A percentile compares a stretch with the other conserved stretches of the same genome.
These are phyloP conservation scores for Coemansia nantahalensis DNA, from an alignment of 192 early-diverging fungal species.

Conservation along the genomic window DNA sequence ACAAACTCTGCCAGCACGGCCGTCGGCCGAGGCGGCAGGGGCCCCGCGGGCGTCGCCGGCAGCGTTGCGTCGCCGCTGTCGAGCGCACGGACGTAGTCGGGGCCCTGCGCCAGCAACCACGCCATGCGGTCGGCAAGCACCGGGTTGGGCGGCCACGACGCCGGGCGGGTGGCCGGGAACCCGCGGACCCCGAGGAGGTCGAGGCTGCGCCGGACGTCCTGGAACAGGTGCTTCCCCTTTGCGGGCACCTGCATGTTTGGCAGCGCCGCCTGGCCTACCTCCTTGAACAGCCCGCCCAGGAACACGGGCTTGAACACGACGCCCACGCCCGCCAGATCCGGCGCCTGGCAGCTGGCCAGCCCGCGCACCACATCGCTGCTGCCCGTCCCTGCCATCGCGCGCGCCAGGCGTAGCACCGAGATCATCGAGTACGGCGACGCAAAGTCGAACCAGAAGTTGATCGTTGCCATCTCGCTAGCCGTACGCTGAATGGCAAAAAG, in stretches of 20 bases:
- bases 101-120: slow-evolving; percentile 37
- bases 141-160: slow-evolving; percentile 38
- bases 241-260: slow-evolving; percentile 31
- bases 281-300: slow-evolving; percentile 38
- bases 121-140: slow-evolving; percentile 29
- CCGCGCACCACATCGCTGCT: background rate
- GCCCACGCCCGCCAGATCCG: slow-evolving; percentile 6
- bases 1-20: slow-evolving; percentile 40
- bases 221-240: slow-evolving; percentile 39
- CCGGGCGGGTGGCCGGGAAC: slow-evolving; percentile 13
- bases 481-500: background rate
- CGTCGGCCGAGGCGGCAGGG: background rate
- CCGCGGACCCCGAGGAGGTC: slow-evolving; percentile 19
- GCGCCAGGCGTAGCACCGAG: slow-evolving; percentile 33
- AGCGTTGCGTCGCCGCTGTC: background rate
- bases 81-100: slow-evolving; percentile 13
- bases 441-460: slow-evolving; percentile 54
- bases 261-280: slow-evolving; percentile 11
- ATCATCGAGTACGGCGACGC: slow-evolving; percentile 52
- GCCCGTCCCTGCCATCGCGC: slow-evolving; percentile 8
- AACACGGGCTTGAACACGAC: slow-evolving; percentile 32
- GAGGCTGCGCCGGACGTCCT: slow-evolving; percentile 36
- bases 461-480: background rate
- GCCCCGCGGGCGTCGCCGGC: background rate
- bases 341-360: slow-evolving; percentile 21